Evolutionary conservation across 2,329 filamentous ascomycete species (phyloP), one percentile per base, ranked within the genome.

Genomic region (Penicillium polonicum): DNA sequence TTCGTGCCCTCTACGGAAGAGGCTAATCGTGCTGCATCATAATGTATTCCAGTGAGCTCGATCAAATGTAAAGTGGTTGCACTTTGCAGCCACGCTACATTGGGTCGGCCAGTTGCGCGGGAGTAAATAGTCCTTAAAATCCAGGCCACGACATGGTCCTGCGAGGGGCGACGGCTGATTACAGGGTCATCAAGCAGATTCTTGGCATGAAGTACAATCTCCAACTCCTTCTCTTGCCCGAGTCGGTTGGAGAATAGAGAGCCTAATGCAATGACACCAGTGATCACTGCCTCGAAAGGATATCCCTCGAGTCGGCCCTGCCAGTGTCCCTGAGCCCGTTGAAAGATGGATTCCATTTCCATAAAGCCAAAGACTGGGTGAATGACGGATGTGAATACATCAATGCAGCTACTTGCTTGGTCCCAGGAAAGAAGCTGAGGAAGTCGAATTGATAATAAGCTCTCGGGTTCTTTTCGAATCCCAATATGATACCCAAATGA

Each of bases 11-110:
- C 54, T 21, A 41, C 54, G 5, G 60, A 25, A 68, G 53, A 12
- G 31, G 56, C 6, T 67, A 15, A 62, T 8, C 60, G 53, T 3
- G 58, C 55, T 38, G 10, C 21, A 43, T 43, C 19, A n/a, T 60
- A 63, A 23, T 68, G 65, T 19, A 68, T 44, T 0, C 68, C 67
- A 29, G 79, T 77, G 9, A 81, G 80, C 62, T 84, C 83, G 1
- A 82, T 72, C 27, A 84, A 74, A 64, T 85, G 83, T 80, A 85
- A 82, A 10, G 80, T 70, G 0, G 75, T 80, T 50, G 78, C 83
- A 57, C 79, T 83, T 0, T 81, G 81, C 63, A 84, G 77, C 82
- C 82, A 85, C 1, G 79, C 74, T 0, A 76, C 73, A 59, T 84
- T 80, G 0, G 81, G 81, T 4, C 79, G 76, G 5, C 75, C 79